Base-by-base conservation (phyloP, 805 yeast genomes). In the baker's yeast (Saccharomyces cerevisiae) region DNA sequence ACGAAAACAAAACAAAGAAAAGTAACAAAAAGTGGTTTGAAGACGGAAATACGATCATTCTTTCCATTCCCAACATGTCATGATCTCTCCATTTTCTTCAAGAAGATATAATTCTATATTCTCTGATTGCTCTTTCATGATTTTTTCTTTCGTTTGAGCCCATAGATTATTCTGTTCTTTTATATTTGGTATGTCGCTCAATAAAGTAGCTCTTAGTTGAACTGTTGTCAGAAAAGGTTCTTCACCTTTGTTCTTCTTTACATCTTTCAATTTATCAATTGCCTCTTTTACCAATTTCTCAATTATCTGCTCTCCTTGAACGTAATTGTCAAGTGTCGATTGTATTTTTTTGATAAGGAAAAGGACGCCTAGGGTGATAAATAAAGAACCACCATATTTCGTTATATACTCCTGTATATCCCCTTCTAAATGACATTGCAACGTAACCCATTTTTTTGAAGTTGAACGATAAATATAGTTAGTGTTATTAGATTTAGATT, bases 41-140 rank as follows among this genome's bases (percentile, higher is more conserved):
- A 17, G 10, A 9, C 4, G 6, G 10, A 36, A 17, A 17, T 11
- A 31, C 6, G 6, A 17, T 36, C 43, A 36, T 2, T 36, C 79
- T 32, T 81, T 77, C 96, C 96, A 89, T 63, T 85, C 87, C 89
- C 95, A 87, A 22, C 87, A 87, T 64, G 82, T 81, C 73, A 86
- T 78, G 57, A 89, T 86, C 61, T 89, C 96, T 28, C 96, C 96
- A 61, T 84, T 84, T 30, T 83, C 76, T 66, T 89, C 97, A 50
- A 80, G 71, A 54, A 83, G 78, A 43, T 80, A 75, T 17, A 76
- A 72, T 50, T 82, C 76, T 17, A 89, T 79, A 59, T 83, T 82
- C 5, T 53, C 49, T 21, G 84, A 71, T 62, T 85, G 82, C 48
- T 72, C 69, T 24, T 55, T 46, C 58, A 87, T 92, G 6, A 89